Base-by-base conservation (phyloP, 2,329 filamentous ascomycete genomes). In the Paracoccidioides brasiliensis region DNA sequence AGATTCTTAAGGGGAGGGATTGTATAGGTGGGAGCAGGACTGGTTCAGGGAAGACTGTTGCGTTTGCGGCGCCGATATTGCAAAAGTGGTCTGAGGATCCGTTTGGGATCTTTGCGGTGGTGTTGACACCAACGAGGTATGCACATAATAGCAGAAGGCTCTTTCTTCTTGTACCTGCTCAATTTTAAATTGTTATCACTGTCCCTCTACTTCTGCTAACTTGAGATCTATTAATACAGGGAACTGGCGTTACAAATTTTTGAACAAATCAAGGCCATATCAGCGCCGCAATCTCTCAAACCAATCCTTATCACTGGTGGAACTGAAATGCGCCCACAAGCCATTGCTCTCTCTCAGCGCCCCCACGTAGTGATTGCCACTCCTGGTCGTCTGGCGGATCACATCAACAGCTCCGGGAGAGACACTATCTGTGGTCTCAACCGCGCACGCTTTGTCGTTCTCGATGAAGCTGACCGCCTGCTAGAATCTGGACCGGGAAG, bases 361-460 rank as follows among this genome's bases (percentile, higher is more conserved):
- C 93, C 93, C 1, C 93, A 98, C 67, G 76, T 98, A 53, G 86
- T 98, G 46, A 93, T 98, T 66, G 90, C 93, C 30, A 98, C 93
- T 0, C 93, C 93, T 2, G 90, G 93, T 15, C 82, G 93, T 44
- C 77, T 98, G 28, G 93, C 93, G 15, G 91, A 98, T 68, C 93
- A 98, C 69, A 90, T 98, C 66, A 82, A 84, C 42, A 90, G 83
- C 1, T 97, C 91, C 14, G 93, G 93, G 45, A 83, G 90, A 65
- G 93, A 98, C 67, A 97, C 91, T 0, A 81, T 94, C 57, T 83
- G 83, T 57, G 90, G 90, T 0, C 75, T 98, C 48, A 79, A 83
- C 15, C 81, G 90, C 52, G 85, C 89, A 32, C 83, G 82, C 56
- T 90, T 88, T 69, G 87, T 97, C 2, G 90, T 98, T 6, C 84